Evolutionary conservation across 352 stramenopile species (phyloP), one percentile per base, ranked within the genome.

Genomic region (Phytopythium delawarense): DNA sequence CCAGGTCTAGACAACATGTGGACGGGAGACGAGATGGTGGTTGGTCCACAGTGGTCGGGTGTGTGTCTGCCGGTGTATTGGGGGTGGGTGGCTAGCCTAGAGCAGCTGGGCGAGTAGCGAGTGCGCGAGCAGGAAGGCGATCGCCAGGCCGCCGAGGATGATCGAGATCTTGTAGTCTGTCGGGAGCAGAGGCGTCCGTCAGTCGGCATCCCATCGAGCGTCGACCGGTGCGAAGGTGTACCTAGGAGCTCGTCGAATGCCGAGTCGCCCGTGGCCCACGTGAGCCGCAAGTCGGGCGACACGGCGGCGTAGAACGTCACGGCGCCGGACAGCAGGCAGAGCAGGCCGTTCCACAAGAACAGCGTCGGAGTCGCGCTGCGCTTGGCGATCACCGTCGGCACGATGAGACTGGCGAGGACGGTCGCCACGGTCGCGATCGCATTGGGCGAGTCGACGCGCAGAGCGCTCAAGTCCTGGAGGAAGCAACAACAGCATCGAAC

Each of bases 101-200:
- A 87, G 51, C 30, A 78, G 65, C 55, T 84, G 64, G 35, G 75
- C 71, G 52, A 89, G 58, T 58, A 91, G 54, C 37, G 85, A 87
- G 69, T 94, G 85, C 30, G 65, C 64, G 34, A 90, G 76, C 46
- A 94, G 81, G 42, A 94, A 89, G 30, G 70, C 64, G 57, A 89
- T 74, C 55, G 76, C 79, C 42, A 60, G 74, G 15, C 63, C 74
- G 50, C 79, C 84, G 32, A 91, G 66, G 37, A 89, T 50, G 63
- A 94, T 89, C 44, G 83, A 82, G 56, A 92, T 84, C 77, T 94
- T 94, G 80, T 92, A 94, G 53, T 92, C 85, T 92, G 62, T 30
- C 18, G 9, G 13, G 18, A 25, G 9, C 48, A 23, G 39, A 20
- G 23, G 15, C 12, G 45, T 7, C 25, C 11, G 21, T 52, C 9